A percentile compares a stretch with the other conserved stretches of the same genome.
Evolutionary conservation across 371 early-diverging fungal genomes (phyloP).

Genomic region (Encephalitozoon intestinalis): DNA sequence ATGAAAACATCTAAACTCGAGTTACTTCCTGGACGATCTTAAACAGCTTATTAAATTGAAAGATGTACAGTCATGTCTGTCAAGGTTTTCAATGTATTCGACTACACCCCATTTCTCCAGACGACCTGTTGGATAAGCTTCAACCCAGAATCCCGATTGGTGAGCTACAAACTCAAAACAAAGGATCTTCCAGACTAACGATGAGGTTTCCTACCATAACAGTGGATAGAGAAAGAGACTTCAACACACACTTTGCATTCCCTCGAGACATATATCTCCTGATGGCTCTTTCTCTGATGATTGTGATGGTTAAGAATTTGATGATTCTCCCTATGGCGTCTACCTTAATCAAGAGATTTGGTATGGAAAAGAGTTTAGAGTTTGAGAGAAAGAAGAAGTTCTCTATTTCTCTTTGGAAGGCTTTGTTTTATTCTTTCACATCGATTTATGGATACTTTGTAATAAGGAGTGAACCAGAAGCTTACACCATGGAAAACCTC

Average conservation of each 20-base stretch:
- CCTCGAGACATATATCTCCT: background rate
- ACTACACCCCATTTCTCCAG: background rate
- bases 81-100: background rate
- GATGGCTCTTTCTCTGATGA: background rate
- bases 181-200: background rate
- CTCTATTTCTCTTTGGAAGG: constrained; percentile 43
- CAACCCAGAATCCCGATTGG: too few relatives aligned
- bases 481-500: constrained; percentile 28
- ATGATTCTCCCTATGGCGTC: background rate
- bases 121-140: too few relatives aligned
- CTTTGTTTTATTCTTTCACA: constrained; percentile 32
- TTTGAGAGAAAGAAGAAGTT: constrained; percentile 29
- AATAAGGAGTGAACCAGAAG: constrained; percentile 39
- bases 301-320: background rate
- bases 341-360: background rate
- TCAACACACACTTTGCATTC: background rate
- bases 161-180: background rate
- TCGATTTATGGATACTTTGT: constrained; percentile 23
- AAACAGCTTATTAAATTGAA: background rate
- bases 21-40: background rate
- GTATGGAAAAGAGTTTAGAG: background rate
- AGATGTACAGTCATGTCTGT: background rate
- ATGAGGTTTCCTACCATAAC: background rate
- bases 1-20: background rate
- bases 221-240: background rate